These are phyloP conservation scores for Botrytis aclada DNA, from an alignment of 2,329 filamentous ascomycete genomes.

Conservation along the genomic window DNA sequence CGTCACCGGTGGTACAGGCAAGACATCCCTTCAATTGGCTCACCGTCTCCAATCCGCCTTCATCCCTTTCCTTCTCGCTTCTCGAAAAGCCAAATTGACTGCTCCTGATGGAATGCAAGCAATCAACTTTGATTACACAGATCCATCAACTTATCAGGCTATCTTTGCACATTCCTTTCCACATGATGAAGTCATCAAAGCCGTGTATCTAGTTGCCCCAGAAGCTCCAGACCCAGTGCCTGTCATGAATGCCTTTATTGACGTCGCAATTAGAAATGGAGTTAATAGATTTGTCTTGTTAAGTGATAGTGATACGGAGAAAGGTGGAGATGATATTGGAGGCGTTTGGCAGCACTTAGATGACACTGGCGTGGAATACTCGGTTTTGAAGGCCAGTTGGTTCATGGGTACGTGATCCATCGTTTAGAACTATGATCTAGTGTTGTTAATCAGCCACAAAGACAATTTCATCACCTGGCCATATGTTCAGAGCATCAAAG, in stretches of 20 bases:
- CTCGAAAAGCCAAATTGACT: neutral
- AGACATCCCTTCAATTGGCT: slow-evolving; percentile 2
- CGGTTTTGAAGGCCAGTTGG: neutral
- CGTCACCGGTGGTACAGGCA: slow-evolving; percentile 2
- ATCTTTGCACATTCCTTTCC: neutral
- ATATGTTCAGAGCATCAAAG: neutral
- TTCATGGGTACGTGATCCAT: neutral
- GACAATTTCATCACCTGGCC: neutral
- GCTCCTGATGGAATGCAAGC: neutral
- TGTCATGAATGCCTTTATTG: slow-evolving; percentile 8
- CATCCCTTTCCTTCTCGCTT: slow-evolving; percentile 10
- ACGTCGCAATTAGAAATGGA: neutral
- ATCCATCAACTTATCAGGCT: neutral
- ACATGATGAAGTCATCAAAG: neutral
- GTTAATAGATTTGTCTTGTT: neutral
- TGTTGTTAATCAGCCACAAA: neutral
- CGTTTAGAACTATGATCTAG: neutral
- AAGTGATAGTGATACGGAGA: neutral
- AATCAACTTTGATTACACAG: neutral
- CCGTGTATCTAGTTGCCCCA: slow-evolving; percentile 1
- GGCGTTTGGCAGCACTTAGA: slow-evolving; percentile 8
- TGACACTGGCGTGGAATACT: neutral
- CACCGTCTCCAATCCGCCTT: neutral
- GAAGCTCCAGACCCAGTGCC: neutral
- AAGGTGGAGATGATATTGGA: neutral